A percentile compares a stretch with the other conserved stretches of the same genome.
Conservation (phyloP, 768 basidiomycete species). For the Suillus plorans region DNA sequence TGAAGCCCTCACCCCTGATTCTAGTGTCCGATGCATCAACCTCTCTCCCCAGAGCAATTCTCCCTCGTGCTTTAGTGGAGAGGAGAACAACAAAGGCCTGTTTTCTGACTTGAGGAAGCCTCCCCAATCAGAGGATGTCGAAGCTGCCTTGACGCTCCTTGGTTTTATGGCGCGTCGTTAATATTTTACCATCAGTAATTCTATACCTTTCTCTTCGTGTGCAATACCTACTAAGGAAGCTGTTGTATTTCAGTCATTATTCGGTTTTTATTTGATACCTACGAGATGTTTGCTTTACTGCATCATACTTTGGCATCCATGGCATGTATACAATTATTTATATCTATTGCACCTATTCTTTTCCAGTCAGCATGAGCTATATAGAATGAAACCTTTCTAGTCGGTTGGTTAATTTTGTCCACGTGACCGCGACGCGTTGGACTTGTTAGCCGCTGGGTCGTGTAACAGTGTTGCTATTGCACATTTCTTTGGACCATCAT, state of each 20-base stretch:
- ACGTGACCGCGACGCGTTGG: constrained; percentile 20
- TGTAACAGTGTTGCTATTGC: neutral
- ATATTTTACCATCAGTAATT: neutral
- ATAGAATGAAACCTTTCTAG: neutral
- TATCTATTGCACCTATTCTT: neutral
- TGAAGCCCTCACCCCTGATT: constrained; percentile 19
- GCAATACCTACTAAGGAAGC: neutral
- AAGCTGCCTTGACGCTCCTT: constrained; percentile 36
- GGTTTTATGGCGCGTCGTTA: constrained; percentile 29
- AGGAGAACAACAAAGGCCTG: neutral
- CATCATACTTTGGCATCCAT: neutral
- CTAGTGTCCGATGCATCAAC: constrained; percentile 6
- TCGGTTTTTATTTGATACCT: constrained; percentile 25
- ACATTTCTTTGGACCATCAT: constrained; percentile 1
- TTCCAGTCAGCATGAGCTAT: neutral
- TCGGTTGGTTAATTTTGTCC: constrained; percentile 6
- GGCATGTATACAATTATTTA: constrained; percentile 4
- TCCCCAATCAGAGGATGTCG: constrained; percentile 33
- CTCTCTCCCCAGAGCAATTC: constrained; percentile 10
- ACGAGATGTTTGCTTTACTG: constrained; percentile 12
- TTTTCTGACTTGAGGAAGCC: constrained; percentile 5
- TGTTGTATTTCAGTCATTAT: constrained; percentile 27
- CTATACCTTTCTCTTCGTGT: neutral
- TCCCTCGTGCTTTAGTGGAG: neutral
- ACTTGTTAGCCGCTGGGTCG: constrained; percentile 22